A percentile compares a stretch with the other conserved stretches of the same genome.
Conservation (phyloP, 371 early-diverging fungal species). For the Saksenaea oblongispora region DNA sequence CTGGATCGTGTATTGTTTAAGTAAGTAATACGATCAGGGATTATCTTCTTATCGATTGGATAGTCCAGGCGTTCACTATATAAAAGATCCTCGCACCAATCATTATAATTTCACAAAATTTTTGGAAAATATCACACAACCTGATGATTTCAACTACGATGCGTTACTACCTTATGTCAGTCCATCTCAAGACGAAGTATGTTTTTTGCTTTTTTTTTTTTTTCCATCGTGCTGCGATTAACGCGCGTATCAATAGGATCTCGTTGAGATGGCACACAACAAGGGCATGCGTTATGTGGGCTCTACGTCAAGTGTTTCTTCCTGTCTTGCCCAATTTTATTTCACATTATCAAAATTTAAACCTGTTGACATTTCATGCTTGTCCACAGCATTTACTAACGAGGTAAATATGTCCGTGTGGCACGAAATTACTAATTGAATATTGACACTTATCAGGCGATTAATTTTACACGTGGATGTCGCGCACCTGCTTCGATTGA, state of each 20-base stretch:
- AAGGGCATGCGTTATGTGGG: slow-evolving; percentile 65
- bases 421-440: background rate
- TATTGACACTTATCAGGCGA: slow-evolving; percentile 32
- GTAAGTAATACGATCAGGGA: slow-evolving; percentile 33
- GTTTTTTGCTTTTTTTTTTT: background rate
- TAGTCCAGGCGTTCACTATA: slow-evolving; percentile 84
- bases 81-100: slow-evolving; percentile 81
- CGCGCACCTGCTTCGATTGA: slow-evolving; percentile 65
- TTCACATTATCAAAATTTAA: slow-evolving; percentile 72
- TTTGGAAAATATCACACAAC: slow-evolving; percentile 76
- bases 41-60: background rate
- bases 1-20: slow-evolving; percentile 83
- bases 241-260: slow-evolving; percentile 26
- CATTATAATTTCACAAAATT: slow-evolving; percentile 80
- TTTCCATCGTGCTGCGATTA: too few species aligned
- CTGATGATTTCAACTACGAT: slow-evolving; percentile 78
- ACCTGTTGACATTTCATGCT: slow-evolving; percentile 56
- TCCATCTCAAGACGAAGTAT: slow-evolving; percentile 75
- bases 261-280: slow-evolving; percentile 48
- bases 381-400: slow-evolving; percentile 64
- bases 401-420: slow-evolving; percentile 39
- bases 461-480: slow-evolving; percentile 58
- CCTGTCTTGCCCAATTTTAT: slow-evolving; percentile 77
- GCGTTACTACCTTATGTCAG: slow-evolving; percentile 77
- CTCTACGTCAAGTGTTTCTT: slow-evolving; percentile 90